These are phyloP conservation scores for Mucor piriformis DNA, from an alignment of 371 early-diverging fungal species.

Conservation along the genomic window DNA sequence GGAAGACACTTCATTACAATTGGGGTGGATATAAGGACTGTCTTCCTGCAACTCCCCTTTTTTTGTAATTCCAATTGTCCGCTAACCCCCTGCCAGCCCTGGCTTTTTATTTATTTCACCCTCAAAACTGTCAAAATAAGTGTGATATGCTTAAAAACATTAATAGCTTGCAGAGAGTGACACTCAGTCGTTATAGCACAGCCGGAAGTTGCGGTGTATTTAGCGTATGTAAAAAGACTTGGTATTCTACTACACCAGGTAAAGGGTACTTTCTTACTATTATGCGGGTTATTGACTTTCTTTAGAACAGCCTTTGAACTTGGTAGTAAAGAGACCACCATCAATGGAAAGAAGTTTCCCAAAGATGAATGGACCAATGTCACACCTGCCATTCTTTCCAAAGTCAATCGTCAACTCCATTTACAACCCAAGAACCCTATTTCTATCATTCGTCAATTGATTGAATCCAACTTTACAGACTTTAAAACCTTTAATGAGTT, in stretches of 20 bases:
- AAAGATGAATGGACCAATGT: conserved; percentile 83
- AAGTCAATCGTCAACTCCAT: conserved; percentile 79
- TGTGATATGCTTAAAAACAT: conserved; percentile 6
- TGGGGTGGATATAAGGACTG: too few relatives aligned
- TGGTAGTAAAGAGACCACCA: conserved; percentile 30
- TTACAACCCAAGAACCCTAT: conserved; percentile 86
- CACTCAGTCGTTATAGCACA: neutral
- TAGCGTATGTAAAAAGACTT: neutral
- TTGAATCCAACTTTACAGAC: conserved; percentile 72
- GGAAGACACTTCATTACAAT: too few relatives aligned
- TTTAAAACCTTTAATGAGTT: conserved; percentile 69
- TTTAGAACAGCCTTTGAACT: conserved; percentile 24
- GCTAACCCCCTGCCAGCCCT: neutral
- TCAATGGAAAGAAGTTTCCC: conserved; percentile 58
- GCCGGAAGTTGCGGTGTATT: conserved; percentile 6
- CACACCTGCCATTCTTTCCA: conserved; percentile 74
- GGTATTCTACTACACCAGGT: conserved; percentile 7
- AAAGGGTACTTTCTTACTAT: neutral
- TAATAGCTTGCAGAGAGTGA: neutral
- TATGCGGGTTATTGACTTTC: neutral
- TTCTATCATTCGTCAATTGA: conserved; percentile 79
- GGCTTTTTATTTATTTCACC: neutral
- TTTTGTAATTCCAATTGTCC: neutral
- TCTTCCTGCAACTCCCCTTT: too few relatives aligned
- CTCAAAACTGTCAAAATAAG: neutral